These are phyloP conservation scores for Teunomyces panamensis DNA, from an alignment of 805 yeast genomes.

Conservation along the genomic window DNA sequence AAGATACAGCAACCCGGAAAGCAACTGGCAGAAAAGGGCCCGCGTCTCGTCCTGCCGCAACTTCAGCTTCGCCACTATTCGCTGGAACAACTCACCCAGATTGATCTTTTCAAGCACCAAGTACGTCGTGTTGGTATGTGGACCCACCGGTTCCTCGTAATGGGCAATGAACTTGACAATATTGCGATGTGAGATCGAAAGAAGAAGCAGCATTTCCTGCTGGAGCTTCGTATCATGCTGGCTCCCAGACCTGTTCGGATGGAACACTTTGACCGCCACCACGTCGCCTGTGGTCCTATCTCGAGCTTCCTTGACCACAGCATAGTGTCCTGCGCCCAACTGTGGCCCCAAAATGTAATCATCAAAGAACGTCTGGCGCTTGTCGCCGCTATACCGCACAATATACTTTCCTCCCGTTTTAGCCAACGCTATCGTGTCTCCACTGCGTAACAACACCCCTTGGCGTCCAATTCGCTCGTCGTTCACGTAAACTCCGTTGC, in stretches of 20 bases:
- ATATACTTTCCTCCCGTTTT: slow-evolving; percentile 46
- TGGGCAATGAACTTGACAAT: slow-evolving; percentile 63
- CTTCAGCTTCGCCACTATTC: slow-evolving; percentile 63
- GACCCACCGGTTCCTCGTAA: slow-evolving; percentile 52
- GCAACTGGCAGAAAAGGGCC: slow-evolving; percentile 50
- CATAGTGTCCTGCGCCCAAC: slow-evolving; percentile 77
- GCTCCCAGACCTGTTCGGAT: slow-evolving; percentile 41
- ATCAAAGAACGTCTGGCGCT: slow-evolving; percentile 48
- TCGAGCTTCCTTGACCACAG: slow-evolving; percentile 71
- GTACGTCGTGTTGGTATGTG: slow-evolving; percentile 52
- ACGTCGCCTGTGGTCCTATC: slow-evolving; percentile 54
- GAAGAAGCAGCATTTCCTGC: slow-evolving; percentile 65
- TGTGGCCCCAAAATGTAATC: slow-evolving; percentile 55
- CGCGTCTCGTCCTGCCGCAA: slow-evolving; percentile 61
- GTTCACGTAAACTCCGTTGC: slow-evolving; percentile 66
- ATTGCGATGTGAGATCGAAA: slow-evolving; percentile 66
- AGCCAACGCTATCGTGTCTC: slow-evolving; percentile 63
- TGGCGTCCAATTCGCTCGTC: slow-evolving; percentile 51
- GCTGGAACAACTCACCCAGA: slow-evolving; percentile 72
- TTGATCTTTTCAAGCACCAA: slow-evolving; percentile 70
- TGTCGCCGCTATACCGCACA: slow-evolving; percentile 40
- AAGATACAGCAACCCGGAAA: slow-evolving; percentile 36
- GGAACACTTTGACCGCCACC: slow-evolving; percentile 75
- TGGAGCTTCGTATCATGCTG: slow-evolving; percentile 39
- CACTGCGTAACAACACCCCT: slow-evolving; percentile 52